These are phyloP conservation scores for Neurospora sp. DNA, from an alignment of 495 filamentous ascomycete species.

Conservation along the genomic window DNA sequence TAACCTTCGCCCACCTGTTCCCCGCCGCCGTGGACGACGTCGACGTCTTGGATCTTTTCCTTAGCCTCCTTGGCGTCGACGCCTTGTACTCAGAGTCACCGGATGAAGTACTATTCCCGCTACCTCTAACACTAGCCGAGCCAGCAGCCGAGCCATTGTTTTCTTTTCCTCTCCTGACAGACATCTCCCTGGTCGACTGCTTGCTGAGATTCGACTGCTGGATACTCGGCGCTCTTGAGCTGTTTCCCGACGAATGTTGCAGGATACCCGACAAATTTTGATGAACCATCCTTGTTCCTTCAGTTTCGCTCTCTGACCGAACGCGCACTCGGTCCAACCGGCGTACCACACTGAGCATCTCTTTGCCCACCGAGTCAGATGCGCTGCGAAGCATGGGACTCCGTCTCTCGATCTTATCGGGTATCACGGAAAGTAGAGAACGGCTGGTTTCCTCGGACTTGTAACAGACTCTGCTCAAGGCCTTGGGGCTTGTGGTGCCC, in stretches of 20 bases:
- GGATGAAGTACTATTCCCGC: background rate
- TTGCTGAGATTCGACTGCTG: slow-evolving; percentile 6
- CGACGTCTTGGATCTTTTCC: slow-evolving; percentile 1
- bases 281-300: background rate
- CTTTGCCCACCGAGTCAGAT: background rate
- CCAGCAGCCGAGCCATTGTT: slow-evolving; percentile 2
- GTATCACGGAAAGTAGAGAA: slow-evolving; percentile 25
- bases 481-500: background rate
- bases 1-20: slow-evolving; percentile 22
- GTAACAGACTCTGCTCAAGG: background rate
- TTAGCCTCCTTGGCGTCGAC: slow-evolving; percentile 12
- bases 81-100: background rate
- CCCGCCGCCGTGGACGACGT: background rate
- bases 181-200: slow-evolving; percentile 13
- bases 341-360: slow-evolving; percentile 3
- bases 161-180: slow-evolving; percentile 13
- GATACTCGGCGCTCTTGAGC: slow-evolving; percentile 7
- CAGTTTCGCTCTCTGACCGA: background rate
- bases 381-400: slow-evolving; percentile 2
- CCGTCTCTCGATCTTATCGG: slow-evolving; percentile 25
- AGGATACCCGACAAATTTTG: background rate
- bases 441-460: slow-evolving; percentile 1
- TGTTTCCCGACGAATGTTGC: slow-evolving; percentile 8
- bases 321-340: background rate
- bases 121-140: background rate